These are phyloP conservation scores for Fusarium pseudograminearum DNA, from an alignment of 2,329 filamentous ascomycete genomes.

Conservation along the genomic window DNA sequence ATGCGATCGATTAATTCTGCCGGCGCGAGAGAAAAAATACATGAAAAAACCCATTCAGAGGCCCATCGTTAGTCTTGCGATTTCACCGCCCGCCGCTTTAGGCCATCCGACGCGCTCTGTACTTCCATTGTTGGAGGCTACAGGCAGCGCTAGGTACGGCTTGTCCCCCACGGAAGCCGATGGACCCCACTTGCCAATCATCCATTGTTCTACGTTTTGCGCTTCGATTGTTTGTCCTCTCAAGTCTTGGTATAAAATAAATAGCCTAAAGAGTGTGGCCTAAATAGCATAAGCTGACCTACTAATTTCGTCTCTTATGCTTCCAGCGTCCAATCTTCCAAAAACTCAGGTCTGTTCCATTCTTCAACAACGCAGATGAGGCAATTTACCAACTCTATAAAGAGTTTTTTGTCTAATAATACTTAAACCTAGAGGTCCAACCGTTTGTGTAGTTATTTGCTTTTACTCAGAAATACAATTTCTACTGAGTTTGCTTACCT, in stretches of 20 bases:
- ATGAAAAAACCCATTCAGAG: conserved; percentile 36
- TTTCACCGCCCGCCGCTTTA: conserved; percentile 49
- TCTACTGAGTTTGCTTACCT: background rate
- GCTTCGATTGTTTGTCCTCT: background rate
- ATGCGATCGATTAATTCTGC: conserved; percentile 46
- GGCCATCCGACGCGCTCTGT: conserved; percentile 20
- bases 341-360: too few species aligned
- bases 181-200: conserved; percentile 34
- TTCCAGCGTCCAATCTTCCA: too few species aligned
- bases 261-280: too few species aligned
- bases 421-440: too few species aligned
- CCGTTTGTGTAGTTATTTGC: background rate
- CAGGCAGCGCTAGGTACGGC: too few species aligned
- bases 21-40: conserved; percentile 42
- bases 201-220: background rate
- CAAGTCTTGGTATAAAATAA: too few species aligned
- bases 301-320: too few species aligned
- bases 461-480: background rate
- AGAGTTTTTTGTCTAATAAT: too few species aligned
- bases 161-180: conserved; percentile 30
- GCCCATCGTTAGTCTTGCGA: conserved; percentile 44
- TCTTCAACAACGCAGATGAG: too few species aligned
- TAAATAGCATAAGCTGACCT: too few species aligned
- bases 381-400: background rate
- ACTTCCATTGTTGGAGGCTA: background rate